Percentiles rank a stretch among this genome's conserved stretches.
Conservation (phyloP, 192 early-diverging fungal genomes). For the Rhizophagus prolifer region DNA sequence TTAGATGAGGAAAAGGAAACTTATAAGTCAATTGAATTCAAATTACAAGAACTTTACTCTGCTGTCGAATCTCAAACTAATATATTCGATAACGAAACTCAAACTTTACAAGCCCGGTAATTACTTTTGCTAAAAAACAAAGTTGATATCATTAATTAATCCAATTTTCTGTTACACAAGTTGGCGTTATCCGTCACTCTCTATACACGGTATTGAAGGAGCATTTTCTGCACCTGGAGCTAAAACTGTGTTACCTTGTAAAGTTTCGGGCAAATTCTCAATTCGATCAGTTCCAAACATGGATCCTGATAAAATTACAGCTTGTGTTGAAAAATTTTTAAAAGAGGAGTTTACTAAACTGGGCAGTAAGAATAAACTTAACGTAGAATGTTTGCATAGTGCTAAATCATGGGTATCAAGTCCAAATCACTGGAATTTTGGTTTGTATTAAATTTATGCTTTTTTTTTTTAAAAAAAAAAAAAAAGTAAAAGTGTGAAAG, state of each 20-base stretch:
- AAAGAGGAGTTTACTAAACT: conserved; percentile 88
- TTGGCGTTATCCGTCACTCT: conserved; percentile 97
- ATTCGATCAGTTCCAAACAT: conserved; percentile 95
- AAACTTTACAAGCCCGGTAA: conserved; percentile 78
- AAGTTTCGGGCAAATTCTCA: conserved; percentile 97
- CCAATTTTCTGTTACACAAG: conserved; percentile 22
- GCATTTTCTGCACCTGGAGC: conserved; percentile 90
- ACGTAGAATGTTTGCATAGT: conserved; percentile 72
- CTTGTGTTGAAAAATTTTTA: conserved; percentile 72
- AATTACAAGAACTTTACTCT: conserved; percentile 72
- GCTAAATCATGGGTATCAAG: conserved; percentile 92
- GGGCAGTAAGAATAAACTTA: conserved; percentile 81
- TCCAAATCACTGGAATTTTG: conserved; percentile 90
- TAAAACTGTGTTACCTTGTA: conserved; percentile 97
- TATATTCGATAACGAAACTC: conserved; percentile 73
- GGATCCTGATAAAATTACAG: conserved; percentile 77
- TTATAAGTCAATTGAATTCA: conserved; percentile 85
- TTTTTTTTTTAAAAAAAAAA: not conserved
- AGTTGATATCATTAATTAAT: not conserved
- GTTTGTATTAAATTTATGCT: conserved; percentile 37
- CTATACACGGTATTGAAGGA: conserved; percentile 96
- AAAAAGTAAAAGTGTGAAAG: not conserved
- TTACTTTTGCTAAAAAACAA: too few relatives aligned
- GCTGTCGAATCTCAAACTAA: conserved; percentile 74
- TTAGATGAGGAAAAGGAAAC: conserved; percentile 73